phyloP scores from a whole-genome alignment of 116 monocot genomes.

The Trichopus zeylanicus region DNA sequence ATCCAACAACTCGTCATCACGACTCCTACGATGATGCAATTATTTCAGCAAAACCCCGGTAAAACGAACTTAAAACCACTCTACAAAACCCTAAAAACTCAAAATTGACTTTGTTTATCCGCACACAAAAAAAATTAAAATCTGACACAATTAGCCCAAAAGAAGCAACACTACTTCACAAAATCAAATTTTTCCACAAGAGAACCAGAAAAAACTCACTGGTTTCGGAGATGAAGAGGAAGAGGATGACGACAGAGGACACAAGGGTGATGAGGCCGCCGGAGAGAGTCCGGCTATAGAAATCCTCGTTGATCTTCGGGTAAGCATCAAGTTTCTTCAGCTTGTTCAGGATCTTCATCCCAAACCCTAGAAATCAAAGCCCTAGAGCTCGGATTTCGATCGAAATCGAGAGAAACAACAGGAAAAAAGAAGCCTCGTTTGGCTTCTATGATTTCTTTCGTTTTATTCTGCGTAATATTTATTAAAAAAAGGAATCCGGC shows the following conservation, averaged over 20 bases:
- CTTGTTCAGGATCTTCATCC: neutral
- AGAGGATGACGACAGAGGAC: slow-evolving; percentile 46
- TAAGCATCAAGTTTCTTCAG: neutral
- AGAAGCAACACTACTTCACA: neutral
- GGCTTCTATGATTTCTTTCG: neutral
- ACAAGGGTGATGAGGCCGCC: slow-evolving; percentile 62
- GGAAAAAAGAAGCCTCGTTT: neutral
- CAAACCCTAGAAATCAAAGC: slow-evolving; percentile 1
- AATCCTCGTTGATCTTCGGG: slow-evolving; percentile 35
- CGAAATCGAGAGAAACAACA: neutral
- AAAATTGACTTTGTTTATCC: too few species aligned
- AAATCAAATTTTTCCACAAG: neutral
- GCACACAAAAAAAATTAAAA: neutral
- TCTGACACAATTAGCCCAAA: neutral
- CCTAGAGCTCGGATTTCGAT: neutral
- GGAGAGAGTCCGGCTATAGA: slow-evolving; percentile 71
- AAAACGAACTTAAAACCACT: too few species aligned
- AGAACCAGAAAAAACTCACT: slow-evolving; percentile 5
- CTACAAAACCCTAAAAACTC: too few species aligned
- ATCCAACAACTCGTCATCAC: too few species aligned
- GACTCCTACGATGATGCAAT: too few species aligned
- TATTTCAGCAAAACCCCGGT: too few species aligned
- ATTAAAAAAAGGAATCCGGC: too few species aligned
- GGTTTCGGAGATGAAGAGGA: slow-evolving; percentile 67
- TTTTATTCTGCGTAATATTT: too few species aligned